Evolutionary conservation across 371 early-diverging fungal species (phyloP).

Genomic region (Saksenaea oblongispora): DNA sequence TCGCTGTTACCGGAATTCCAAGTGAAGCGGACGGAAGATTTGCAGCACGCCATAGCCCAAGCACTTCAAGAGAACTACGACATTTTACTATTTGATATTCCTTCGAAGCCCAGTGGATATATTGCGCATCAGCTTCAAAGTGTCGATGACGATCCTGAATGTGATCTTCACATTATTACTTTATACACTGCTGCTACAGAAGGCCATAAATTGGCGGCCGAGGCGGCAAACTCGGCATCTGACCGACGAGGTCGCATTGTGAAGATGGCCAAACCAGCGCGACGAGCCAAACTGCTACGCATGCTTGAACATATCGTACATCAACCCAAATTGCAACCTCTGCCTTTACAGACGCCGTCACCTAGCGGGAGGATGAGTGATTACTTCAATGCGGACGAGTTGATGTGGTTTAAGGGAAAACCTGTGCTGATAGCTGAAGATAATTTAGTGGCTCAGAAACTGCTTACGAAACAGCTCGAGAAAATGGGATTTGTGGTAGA

Average conservation of each 20-base stretch:
- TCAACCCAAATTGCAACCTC: conserved; percentile 16
- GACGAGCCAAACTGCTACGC: conserved; percentile 50
- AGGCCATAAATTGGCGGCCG: conserved; percentile 45
- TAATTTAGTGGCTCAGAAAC: conserved; percentile 50
- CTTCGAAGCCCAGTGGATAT: conserved; percentile 38
- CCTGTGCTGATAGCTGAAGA: conserved; percentile 54
- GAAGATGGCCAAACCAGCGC: conserved; percentile 60
- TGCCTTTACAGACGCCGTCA: neutral
- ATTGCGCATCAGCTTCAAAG: conserved; percentile 45
- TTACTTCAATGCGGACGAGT: conserved; percentile 35
- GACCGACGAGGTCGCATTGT: conserved; percentile 47
- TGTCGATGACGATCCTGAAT: conserved; percentile 49
- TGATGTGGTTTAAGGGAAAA: conserved; percentile 31
- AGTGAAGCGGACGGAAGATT: conserved; percentile 28
- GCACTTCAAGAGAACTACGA: conserved; percentile 44
- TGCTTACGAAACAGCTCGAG: conserved; percentile 44
- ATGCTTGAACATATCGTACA: conserved; percentile 37
- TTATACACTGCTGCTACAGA: conserved; percentile 49
- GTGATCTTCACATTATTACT: conserved; percentile 44
- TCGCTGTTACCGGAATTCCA: conserved; percentile 33
- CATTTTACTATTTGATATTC: conserved; percentile 42
- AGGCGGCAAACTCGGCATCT: conserved; percentile 40
- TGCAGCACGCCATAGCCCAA: conserved; percentile 41
- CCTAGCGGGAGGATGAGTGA: conserved; percentile 32
- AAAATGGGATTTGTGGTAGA: conserved; percentile 52